Conservation (phyloP, 352 stramenopile genomes). For the Globisporangium carolinianum region DNA sequence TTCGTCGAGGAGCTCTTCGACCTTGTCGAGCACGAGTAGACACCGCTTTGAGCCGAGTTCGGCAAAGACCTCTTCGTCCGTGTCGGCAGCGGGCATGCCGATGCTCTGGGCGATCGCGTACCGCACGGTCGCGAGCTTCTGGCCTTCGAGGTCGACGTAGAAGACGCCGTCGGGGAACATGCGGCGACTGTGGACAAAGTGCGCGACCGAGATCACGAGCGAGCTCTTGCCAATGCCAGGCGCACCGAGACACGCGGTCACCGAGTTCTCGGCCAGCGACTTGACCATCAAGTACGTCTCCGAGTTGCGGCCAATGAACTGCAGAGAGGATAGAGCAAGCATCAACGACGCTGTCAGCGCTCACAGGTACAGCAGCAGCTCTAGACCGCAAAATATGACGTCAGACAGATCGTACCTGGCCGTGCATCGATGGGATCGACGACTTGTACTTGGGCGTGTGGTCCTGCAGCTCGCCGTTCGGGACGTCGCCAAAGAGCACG, state of each 20-base stretch:
- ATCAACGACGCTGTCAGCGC: not conserved
- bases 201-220: constrained; percentile 71
- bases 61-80: constrained; percentile 73
- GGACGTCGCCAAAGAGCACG: constrained; percentile 62
- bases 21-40: constrained; percentile 74
- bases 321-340: not conserved
- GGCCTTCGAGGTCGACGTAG: constrained; percentile 78
- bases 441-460: constrained; percentile 64
- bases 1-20: constrained; percentile 71
- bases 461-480: constrained; percentile 46
- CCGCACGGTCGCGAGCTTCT: constrained; percentile 70
- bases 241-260: constrained; percentile 65
- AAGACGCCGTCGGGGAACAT: constrained; percentile 79
- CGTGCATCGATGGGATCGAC: constrained; percentile 77
- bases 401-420: constrained; percentile 24
- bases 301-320: constrained; percentile 77
- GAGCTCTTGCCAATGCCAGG: constrained; percentile 80
- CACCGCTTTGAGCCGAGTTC: constrained; percentile 62
- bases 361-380: not conserved
- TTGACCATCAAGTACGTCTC: constrained; percentile 79
- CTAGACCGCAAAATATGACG: too few relatives aligned
- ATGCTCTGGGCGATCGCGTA: constrained; percentile 81
- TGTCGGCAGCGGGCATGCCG: constrained; percentile 62
- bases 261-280: constrained; percentile 61
- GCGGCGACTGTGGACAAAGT: constrained; percentile 70